Conservation (phyloP, 805 yeast species). For the Wickerhamiella parazyma region DNA sequence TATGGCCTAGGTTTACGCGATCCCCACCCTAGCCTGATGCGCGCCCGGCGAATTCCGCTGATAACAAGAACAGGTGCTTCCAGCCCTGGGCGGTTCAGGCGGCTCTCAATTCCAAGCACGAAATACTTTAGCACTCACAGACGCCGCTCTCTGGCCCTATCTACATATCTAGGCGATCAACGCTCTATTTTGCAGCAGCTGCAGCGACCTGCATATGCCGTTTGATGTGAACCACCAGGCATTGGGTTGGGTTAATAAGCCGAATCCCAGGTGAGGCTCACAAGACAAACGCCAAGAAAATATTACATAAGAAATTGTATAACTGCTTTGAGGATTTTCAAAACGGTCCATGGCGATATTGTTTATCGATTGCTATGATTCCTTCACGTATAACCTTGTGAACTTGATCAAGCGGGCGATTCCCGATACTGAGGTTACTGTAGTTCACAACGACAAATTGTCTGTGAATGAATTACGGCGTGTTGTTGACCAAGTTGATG, state of each 20-base stretch:
- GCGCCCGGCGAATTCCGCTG: neutral
- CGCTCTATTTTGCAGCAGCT: no score
- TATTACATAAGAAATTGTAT: neutral
- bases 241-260: no score
- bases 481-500: constrained; percentile 45
- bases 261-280: no score
- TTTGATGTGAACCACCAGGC: no score
- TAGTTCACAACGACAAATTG: constrained; percentile 52
- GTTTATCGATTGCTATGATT: constrained; percentile 85
- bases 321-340: neutral
- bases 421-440: constrained; percentile 28
- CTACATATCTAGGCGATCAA: no score
- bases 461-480: constrained; percentile 25
- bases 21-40: neutral
- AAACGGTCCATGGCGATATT: constrained; percentile 31
- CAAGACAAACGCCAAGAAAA: neutral
- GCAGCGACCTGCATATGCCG: no score
- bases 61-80: neutral
- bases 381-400: constrained; percentile 75
- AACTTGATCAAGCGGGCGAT: constrained; percentile 45
- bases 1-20: neutral
- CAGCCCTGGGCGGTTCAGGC: no score
- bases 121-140: no score
- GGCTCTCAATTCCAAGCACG: no score
- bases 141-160: no score